Conservation (phyloP, 495 filamentous ascomycete species). For the Hypoxylon rickii region DNA sequence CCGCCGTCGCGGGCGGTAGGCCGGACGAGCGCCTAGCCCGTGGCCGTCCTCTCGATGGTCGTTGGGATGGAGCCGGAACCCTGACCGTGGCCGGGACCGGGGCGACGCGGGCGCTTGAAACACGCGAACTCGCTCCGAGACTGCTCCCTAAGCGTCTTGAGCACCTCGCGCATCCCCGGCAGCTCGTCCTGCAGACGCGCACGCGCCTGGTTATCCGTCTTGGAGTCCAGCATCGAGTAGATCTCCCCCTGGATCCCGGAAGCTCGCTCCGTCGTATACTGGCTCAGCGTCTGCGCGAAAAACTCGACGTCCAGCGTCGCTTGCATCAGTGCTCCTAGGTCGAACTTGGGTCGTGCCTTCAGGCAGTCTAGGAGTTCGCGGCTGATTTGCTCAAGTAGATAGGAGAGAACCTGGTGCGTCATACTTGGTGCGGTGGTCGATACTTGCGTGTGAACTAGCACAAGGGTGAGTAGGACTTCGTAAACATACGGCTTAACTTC, state of each 20-base stretch:
- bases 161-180: constrained; percentile 80
- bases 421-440: constrained; percentile 76
- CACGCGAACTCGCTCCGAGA: constrained; percentile 85
- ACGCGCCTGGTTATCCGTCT: constrained; percentile 84
- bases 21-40: constrained; percentile 35
- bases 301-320: constrained; percentile 97
- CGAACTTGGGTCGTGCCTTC: constrained; percentile 66
- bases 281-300: constrained; percentile 85
- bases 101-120: constrained; percentile 61
- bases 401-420: constrained; percentile 73
- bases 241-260: constrained; percentile 80
- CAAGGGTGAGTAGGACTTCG: constrained; percentile 76
- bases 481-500: constrained; percentile 89
- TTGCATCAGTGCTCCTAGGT: constrained; percentile 86
- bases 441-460: constrained; percentile 90
- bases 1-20: not conserved
- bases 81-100: not conserved
- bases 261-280: constrained; percentile 84
- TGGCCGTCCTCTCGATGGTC: constrained; percentile 32
- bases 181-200: constrained; percentile 80
- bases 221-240: constrained; percentile 83
- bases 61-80: not conserved
- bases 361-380: constrained; percentile 73
- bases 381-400: constrained; percentile 78
- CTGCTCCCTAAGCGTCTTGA: constrained; percentile 82